These are phyloP conservation scores for Silene latifolia DNA, from an alignment of 148 eudicot species.

Conservation along the genomic window DNA sequence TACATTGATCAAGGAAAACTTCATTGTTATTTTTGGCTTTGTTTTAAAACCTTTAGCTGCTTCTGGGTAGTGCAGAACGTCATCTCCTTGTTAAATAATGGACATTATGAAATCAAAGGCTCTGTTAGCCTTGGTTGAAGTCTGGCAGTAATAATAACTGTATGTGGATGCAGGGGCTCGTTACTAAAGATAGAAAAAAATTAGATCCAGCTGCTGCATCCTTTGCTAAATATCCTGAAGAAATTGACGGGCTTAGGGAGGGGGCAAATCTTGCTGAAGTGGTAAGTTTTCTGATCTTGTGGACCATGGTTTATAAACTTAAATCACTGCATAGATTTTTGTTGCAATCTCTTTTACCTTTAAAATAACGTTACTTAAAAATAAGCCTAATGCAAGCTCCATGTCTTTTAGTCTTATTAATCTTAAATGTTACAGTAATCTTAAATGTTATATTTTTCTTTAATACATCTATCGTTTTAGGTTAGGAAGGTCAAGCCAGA, in stretches of 20 bases:
- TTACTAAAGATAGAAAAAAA: constrained; percentile 67
- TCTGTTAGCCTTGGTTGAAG: neutral
- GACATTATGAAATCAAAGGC: neutral
- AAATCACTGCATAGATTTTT: neutral
- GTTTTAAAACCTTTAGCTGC: neutral
- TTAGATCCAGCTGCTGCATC: constrained; percentile 82
- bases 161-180: constrained; percentile 64
- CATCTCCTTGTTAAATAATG: neutral
- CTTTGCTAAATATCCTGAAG: constrained; percentile 65
- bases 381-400: neutral
- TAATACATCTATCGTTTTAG: constrained; percentile 33
- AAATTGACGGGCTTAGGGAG: constrained; percentile 59
- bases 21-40: no score
- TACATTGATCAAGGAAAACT: no score
- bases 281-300: constrained; percentile 38
- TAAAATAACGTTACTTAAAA: neutral
- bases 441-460: constrained; percentile 11
- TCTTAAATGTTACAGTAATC: constrained; percentile 4
- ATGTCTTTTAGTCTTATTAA: constrained; percentile 16
- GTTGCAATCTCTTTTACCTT: neutral
- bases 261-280: constrained; percentile 89
- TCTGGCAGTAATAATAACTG: neutral
- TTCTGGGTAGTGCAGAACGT: neutral
- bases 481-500: constrained; percentile 93
- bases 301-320: constrained; percentile 1